Percentiles rank a stretch among this genome's conserved stretches.
phyloP scores from a whole-genome alignment of 2,329 filamentous ascomycete genomes.

The Colletotrichum euphorbiae region DNA sequence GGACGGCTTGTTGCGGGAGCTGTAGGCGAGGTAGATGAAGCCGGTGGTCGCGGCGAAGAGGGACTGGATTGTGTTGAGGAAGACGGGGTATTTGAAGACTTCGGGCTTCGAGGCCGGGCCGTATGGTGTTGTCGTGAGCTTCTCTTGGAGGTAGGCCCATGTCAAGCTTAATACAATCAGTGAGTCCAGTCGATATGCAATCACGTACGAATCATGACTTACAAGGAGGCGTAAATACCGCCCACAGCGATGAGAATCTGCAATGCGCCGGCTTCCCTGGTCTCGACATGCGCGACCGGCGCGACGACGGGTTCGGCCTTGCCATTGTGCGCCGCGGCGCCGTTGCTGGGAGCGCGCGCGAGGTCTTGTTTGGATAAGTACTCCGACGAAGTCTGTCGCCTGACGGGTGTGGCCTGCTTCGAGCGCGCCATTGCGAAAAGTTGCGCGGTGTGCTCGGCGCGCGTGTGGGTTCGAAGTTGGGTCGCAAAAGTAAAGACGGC shows the following conservation, averaged over 20 bases:
- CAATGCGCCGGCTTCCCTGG: constrained; percentile 70
- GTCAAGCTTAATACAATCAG: constrained; percentile 71
- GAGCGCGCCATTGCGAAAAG: constrained; percentile 73
- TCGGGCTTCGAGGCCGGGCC: constrained; percentile 72
- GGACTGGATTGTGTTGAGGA: constrained; percentile 96
- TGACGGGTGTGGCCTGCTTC: constrained; percentile 74
- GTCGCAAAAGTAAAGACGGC: neutral
- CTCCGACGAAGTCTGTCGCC: constrained; percentile 75
- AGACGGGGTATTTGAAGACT: constrained; percentile 92
- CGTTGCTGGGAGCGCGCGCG: constrained; percentile 49
- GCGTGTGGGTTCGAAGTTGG: neutral
- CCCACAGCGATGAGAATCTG: constrained; percentile 89
- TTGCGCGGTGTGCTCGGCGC: neutral
- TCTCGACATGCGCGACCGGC: constrained; percentile 44
- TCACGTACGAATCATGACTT: constrained; percentile 50
- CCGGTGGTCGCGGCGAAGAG: constrained; percentile 87
- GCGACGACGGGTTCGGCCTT: constrained; percentile 40
- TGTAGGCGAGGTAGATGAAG: constrained; percentile 79
- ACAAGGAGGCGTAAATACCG: constrained; percentile 98
- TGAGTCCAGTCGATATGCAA: neutral
- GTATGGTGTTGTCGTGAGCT: constrained; percentile 93
- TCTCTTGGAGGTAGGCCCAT: constrained; percentile 97
- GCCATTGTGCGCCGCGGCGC: constrained; percentile 42
- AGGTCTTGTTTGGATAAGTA: constrained; percentile 64
- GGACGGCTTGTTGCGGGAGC: constrained; percentile 64